Evolutionary conservation across 2,329 filamentous ascomycete species (phyloP), one percentile per base, ranked within the genome.

Genomic region (Bertia moriformis): DNA sequence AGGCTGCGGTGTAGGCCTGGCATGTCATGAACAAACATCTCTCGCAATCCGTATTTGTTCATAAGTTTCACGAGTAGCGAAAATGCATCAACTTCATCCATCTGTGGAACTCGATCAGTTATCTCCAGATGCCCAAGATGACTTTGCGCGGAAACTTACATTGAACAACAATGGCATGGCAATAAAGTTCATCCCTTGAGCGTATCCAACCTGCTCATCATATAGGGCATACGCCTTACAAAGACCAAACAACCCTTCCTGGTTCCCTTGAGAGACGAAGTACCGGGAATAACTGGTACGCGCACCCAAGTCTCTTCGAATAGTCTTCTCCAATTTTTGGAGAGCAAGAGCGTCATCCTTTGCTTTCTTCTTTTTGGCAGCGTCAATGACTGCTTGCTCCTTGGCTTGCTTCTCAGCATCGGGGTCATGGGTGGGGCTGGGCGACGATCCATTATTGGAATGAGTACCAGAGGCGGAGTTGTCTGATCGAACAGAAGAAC

Each of bases 101-200:
- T 81, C 69, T 77, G 50, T 39, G 13, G 39, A 14, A 15, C 19
- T 14, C 14, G 15, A 13, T 40, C 32, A 24, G 19, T 4, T 19
- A 37, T 4, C n/a, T 14, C 20, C 32, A 38, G 20, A n/a, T n/a
- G n/a, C n/a, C n/a, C n/a, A n/a, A n/a, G n/a, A n/a, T n/a, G n/a
- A n/a, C n/a, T n/a, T n/a, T n/a, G n/a, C n/a, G n/a, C n/a, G n/a
- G n/a, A n/a, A n/a, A 52, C 69, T 65, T 60, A 75, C 72, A 51
- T 83, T 83, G 55, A 85, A 83, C 2, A 85, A 61, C 15, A 85
- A 54, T 39, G 80, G 80, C 75, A 84, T 84, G 4, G 72, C 75
- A 43, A 85, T 75, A 49, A 85, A 85, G 49, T 84, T 84, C 71
- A 85, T 83, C 47, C 79, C 80, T 56, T 85, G 80, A 10, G 80